Base-by-base conservation (phyloP, 164 flowering plant species). In the Hamamelis virginiana region DNA sequence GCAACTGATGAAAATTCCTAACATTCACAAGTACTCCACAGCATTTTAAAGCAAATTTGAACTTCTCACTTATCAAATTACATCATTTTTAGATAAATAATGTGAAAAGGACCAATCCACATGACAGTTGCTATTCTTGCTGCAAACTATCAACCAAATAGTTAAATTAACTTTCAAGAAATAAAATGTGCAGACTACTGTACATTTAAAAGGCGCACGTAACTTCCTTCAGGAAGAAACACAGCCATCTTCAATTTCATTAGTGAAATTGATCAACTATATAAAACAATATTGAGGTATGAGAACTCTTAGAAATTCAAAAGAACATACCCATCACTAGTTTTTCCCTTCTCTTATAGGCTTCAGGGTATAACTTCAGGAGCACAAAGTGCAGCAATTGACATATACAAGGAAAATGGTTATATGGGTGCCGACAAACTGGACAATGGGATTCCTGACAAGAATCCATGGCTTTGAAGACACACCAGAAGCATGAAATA, bases 401-500 rank as follows among this genome's bases (percentile, higher is more conserved):
- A 23, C 59, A 56, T 12, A 56, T 23, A 21, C 59, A 9, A 23
- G 59, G 59, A 21, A 56, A 56, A 56, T 56, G 28, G 28, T 23
- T 6, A 25, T 56, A 56, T 56, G 59, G 27, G 59, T 56, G 26
- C 27, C 59, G 51, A 47, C 51, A 47, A 47, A 47, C 51, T 47
- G 51, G 51, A 47, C 51, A 47, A 12, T 47, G 51, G 27, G 59
- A 56, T 56, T 56, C 59, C 59, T 56, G 59, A 26, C 23, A 19
- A 9, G 26, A 9, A 23, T 56, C 18, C 59, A 56, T 56, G 14
- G 59, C 27, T 56, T 56, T 22, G 59, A 56, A 56, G 27, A 56
- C 59, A 56, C 59, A 56, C 59, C 59, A 56, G 27, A 56, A 56
- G 28, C 59, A 56, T 56, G 59, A 56, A 3, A 56, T 56, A 23